Evolutionary conservation across 2,329 filamentous ascomycete species (phyloP), one percentile per base, ranked within the genome.

Genomic region (Paecilomyces sp.): DNA sequence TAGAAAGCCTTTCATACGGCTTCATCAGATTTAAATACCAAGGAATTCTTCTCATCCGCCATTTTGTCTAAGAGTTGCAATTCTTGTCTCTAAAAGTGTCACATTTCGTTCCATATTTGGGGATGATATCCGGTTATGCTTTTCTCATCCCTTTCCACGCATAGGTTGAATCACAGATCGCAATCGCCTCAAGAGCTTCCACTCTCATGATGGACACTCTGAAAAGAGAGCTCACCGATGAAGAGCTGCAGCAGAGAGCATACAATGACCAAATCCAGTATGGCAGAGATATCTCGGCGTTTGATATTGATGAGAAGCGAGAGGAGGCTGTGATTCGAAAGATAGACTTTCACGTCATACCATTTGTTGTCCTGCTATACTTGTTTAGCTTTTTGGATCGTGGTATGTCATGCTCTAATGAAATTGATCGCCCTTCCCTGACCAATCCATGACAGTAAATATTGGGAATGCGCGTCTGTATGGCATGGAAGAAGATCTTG

Each of bases 361-460:
- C 76, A 1, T 72, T 77, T 28, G 68, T 77, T 11, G 72, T 78
- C 51, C 61, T 75, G 24, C 61, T 78, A 15, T 93, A 93, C 70
- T 79, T 92, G 13, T 85, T 92, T 65, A 88, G 86, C 65, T 92
- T 92, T 70, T 75, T 92, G 8, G 89, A 91, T 69, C 80, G 88
- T 71, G 79, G 75, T 64, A 55, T 28, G 64, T 30, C 55, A 25
- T 22, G 30, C 28, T 15, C 13, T 31, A 31, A 24, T 56, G 34
- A 34, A 30, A 30, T 31, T 47, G n/a, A 18, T 59, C 33, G 22
- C 12, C 55, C 36, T 54, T 54, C 34, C 7, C 52, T 31, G 24
- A 58, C 47, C 24, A 8, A 54, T 12, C 36, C 24, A 47, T 54
- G 58, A 67, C 66, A 73, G 86, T 89, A 57, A 91, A 91, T 68